Evolutionary conservation across 306 rosid genomes (phyloP).

Genomic region (Neltuma alba): DNA sequence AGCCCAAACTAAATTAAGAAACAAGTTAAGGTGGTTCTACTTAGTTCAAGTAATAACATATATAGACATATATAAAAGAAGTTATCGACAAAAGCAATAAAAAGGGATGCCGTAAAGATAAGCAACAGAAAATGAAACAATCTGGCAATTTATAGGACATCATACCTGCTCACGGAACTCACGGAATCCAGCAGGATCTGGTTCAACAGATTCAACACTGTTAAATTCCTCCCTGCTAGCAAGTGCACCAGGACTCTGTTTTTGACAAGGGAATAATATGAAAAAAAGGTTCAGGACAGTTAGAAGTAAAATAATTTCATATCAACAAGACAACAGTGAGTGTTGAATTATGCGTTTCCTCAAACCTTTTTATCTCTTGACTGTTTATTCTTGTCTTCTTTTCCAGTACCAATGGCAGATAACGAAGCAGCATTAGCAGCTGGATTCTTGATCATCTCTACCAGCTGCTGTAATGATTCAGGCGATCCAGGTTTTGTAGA

Average conservation of each 20-base stretch:
- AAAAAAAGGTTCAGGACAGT: background rate
- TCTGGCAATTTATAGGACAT: conserved; percentile 19
- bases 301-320: background rate
- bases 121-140: conserved; percentile 15
- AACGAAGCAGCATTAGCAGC: conserved; percentile 46
- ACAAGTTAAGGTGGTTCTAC: background rate
- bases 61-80: background rate
- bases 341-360: conserved; percentile 31
- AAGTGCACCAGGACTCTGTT: conserved; percentile 66
- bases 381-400: conserved; percentile 85
- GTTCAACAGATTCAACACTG: conserved; percentile 61
- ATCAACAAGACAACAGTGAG: background rate
- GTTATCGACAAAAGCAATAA: background rate
- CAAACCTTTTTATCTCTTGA: conserved; percentile 80
- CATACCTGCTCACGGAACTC: conserved; percentile 92
- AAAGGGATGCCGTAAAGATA: background rate
- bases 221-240: conserved; percentile 65
- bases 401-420: conserved; percentile 65
- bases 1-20: background rate
- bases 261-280: background rate
- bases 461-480: conserved; percentile 81
- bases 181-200: conserved; percentile 91
- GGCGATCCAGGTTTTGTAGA: conserved; percentile 92
- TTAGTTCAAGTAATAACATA: background rate
- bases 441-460: conserved; percentile 89